phyloP scores from a whole-genome alignment of 768 basidiomycete species.

The Hygrocybe coccinea region DNA sequence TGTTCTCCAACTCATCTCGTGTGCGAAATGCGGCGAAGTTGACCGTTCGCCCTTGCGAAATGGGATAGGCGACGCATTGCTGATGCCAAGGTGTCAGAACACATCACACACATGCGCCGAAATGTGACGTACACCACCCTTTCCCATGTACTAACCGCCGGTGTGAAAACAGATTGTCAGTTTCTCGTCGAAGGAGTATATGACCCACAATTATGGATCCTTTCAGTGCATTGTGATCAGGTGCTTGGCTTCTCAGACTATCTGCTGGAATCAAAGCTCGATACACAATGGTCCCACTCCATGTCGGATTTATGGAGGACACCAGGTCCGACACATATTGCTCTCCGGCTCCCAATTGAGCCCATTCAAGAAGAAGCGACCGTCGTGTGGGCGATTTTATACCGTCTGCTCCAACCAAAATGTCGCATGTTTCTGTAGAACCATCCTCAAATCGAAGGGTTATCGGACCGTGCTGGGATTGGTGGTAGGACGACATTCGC shows the following conservation, averaged over 20 bases:
- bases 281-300: slow-evolving; percentile 58
- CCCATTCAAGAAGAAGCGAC: slow-evolving; percentile 36
- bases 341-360: slow-evolving; percentile 30
- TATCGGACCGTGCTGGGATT: slow-evolving; percentile 40
- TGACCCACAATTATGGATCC: slow-evolving; percentile 34
- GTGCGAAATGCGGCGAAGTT: slow-evolving; percentile 59
- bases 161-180: neutral
- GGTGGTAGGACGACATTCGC: slow-evolving; percentile 53
- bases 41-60: slow-evolving; percentile 51
- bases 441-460: slow-evolving; percentile 59
- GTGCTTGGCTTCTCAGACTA: slow-evolving; percentile 36
- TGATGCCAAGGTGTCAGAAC: slow-evolving; percentile 19
- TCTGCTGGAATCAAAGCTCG: slow-evolving; percentile 55
- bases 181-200: slow-evolving; percentile 27
- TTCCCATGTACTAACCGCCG: slow-evolving; percentile 50
- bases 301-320: slow-evolving; percentile 47
- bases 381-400: slow-evolving; percentile 52
- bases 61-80: slow-evolving; percentile 61
- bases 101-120: neutral
- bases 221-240: slow-evolving; percentile 46
- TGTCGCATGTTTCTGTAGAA: slow-evolving; percentile 52
- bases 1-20: slow-evolving; percentile 48
- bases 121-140: slow-evolving; percentile 33
- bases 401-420: slow-evolving; percentile 69
- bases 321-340: slow-evolving; percentile 38